Conservation (phyloP, 768 basidiomycete genomes). For the Astraeus odoratus region DNA sequence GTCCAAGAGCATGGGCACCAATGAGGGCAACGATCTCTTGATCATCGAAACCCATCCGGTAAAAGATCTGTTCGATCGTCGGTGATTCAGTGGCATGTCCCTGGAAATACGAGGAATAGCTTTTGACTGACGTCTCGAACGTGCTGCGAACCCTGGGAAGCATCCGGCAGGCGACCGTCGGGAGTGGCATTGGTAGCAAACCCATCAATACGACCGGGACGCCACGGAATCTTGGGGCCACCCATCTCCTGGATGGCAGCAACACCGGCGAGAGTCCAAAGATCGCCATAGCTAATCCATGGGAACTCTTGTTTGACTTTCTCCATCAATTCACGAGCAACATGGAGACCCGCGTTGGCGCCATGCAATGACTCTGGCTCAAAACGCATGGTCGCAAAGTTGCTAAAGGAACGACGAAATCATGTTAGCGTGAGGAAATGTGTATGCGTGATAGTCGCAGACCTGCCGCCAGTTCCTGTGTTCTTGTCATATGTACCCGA, state of each 20-base stretch:
- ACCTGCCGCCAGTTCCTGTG: constrained; percentile 75
- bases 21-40: constrained; percentile 94
- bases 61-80: constrained; percentile 46
- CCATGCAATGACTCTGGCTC: constrained; percentile 78
- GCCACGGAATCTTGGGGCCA: constrained; percentile 91
- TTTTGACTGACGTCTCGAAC: constrained; percentile 56
- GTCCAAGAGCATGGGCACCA: constrained; percentile 93
- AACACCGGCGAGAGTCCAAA: constrained; percentile 96
- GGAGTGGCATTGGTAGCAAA: constrained; percentile 67
- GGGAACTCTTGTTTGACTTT: constrained; percentile 80
- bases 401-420: constrained; percentile 38
- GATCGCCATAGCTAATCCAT: constrained; percentile 94
- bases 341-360: constrained; percentile 76
- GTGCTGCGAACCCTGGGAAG: constrained; percentile 75
- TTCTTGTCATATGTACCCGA: constrained; percentile 89
- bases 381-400: constrained; percentile 99
- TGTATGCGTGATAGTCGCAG: constrained; percentile 9
- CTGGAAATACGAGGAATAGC: neutral
- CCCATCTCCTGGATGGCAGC: constrained; percentile 88
- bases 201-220: constrained; percentile 89
- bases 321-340: constrained; percentile 81
- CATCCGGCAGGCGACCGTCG: constrained; percentile 89
- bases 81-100: neutral
- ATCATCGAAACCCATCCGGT: constrained; percentile 88
- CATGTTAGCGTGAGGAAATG: constrained; percentile 9